Percentiles rank a stretch among this genome's conserved stretches.
phyloP scores from a whole-genome alignment of 139 green algal genomes.

The Picochlorum sp. region DNA sequence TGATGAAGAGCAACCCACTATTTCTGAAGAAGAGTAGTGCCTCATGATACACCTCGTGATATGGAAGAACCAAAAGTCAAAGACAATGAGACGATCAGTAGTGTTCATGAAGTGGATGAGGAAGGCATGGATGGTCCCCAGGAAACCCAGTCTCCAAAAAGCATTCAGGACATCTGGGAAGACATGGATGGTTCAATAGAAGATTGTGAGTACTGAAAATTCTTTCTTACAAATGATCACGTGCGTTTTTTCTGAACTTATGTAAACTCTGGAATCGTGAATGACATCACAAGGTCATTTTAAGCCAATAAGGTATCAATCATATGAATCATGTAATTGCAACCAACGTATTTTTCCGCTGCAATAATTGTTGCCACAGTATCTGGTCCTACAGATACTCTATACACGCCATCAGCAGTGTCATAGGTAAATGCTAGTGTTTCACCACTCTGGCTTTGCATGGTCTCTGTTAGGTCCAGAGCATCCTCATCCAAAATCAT shows the following conservation, averaged over 20 bases:
- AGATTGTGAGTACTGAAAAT: neutral
- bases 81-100: too few relatives aligned
- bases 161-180: neutral
- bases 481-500: neutral
- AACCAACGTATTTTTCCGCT: neutral
- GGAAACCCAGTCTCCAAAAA: neutral
- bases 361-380: neutral
- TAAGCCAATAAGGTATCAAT: conserved; percentile 6
- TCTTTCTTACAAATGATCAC: neutral
- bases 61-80: too few relatives aligned
- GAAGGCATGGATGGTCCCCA: neutral
- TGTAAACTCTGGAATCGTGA: conserved; percentile 8
- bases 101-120: neutral
- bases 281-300: neutral
- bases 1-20: too few relatives aligned
- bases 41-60: too few relatives aligned
- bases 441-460: too few relatives aligned
- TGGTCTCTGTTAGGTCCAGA: neutral
- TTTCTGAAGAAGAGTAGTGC: too few relatives aligned
- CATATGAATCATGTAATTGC: conserved; percentile 9
- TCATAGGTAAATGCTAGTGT: too few relatives aligned
- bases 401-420: too few relatives aligned
- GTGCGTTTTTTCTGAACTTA: neutral
- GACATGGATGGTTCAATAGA: conserved; percentile 3
- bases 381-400: neutral